These are phyloP conservation scores for Tephrocybe rancida DNA, from an alignment of 768 basidiomycete species.

Conservation along the genomic window DNA sequence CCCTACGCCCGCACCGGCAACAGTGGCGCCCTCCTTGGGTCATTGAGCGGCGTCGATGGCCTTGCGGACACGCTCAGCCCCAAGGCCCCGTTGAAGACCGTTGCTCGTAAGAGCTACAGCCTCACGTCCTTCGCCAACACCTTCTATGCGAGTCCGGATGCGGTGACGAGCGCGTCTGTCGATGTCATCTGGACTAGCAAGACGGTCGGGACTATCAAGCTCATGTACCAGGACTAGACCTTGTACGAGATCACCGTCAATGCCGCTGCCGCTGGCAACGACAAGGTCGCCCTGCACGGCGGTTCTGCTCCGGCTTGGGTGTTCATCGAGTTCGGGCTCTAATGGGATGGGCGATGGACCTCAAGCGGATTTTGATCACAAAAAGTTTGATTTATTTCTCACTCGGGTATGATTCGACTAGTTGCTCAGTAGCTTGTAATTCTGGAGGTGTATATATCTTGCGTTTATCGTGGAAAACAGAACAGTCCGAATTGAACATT, in stretches of 20 bases:
- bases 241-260: conserved; percentile 36
- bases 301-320: conserved; percentile 50
- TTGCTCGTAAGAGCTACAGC: conserved; percentile 36
- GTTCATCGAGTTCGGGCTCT: conserved; percentile 40
- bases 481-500: too few species aligned
- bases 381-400: background rate
- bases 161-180: conserved; percentile 36
- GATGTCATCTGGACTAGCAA: conserved; percentile 47
- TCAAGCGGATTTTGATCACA: background rate
- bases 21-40: conserved; percentile 44
- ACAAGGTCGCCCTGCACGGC: conserved; percentile 32
- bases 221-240: conserved; percentile 40
- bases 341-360: background rate
- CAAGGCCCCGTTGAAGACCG: conserved; percentile 32
- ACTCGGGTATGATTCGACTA: too few species aligned
- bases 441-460: too few species aligned
- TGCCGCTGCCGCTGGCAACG: conserved; percentile 24
- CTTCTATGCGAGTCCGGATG: conserved; percentile 33
- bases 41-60: conserved; percentile 37
- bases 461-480: too few species aligned
- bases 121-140: conserved; percentile 46
- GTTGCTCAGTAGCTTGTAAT: too few species aligned
- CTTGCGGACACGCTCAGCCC: conserved; percentile 40
- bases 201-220: conserved; percentile 30
- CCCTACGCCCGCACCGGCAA: conserved; percentile 42